Conservation (phyloP, 352 stramenopile genomes). For the Bremia lactucae region DNA sequence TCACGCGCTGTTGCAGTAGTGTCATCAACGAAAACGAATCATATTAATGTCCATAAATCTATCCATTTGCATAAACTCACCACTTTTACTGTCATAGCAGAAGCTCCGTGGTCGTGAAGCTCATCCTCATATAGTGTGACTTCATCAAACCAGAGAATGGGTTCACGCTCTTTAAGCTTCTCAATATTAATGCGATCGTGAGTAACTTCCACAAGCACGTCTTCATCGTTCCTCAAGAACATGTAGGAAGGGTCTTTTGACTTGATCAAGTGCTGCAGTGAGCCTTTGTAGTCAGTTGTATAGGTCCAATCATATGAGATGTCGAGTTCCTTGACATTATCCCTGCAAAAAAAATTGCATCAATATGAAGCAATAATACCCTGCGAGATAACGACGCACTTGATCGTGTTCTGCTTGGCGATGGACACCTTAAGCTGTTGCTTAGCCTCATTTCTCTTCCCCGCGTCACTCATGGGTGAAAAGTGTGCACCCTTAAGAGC, state of each 20-base stretch:
- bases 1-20: conserved; percentile 44
- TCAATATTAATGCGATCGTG: conserved; percentile 59
- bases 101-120: conserved; percentile 73
- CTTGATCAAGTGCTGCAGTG: conserved; percentile 36
- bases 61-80: conserved; percentile 22
- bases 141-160: conserved; percentile 79
- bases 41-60: neutral
- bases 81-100: conserved; percentile 76
- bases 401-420: conserved; percentile 71
- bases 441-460: conserved; percentile 40
- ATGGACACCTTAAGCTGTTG: conserved; percentile 75
- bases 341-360: conserved; percentile 19
- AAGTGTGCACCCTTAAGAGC: conserved; percentile 72
- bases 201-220: conserved; percentile 31
- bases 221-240: conserved; percentile 18
- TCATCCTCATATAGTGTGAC: conserved; percentile 75
- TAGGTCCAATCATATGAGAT: conserved; percentile 83
- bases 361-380: neutral
- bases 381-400: conserved; percentile 18
- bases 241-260: conserved; percentile 3
- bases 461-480: conserved; percentile 28
- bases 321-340: conserved; percentile 74
- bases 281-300: conserved; percentile 77
- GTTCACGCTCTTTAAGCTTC: conserved; percentile 72
- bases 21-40: conserved; percentile 1